Percentiles rank a stretch among this genome's conserved stretches.
Evolutionary conservation across 2,329 filamentous ascomycete species (phyloP).

Genomic region (Cytospora piceicola): DNA sequence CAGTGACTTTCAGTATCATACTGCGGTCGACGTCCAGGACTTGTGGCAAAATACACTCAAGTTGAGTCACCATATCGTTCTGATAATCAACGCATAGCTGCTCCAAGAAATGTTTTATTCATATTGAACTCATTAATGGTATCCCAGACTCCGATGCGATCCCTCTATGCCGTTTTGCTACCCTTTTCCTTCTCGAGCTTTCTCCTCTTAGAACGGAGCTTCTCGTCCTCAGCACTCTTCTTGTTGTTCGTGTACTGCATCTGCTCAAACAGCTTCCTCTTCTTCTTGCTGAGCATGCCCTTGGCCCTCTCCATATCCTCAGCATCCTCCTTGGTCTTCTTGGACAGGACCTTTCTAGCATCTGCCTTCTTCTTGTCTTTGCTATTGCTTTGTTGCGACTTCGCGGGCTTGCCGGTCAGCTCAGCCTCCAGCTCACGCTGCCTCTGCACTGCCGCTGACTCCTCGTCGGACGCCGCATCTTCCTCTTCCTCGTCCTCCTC

Average conservation of each 20-base stretch:
- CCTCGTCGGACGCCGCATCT: conserved; percentile 56
- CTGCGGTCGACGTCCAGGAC: too few relatives aligned
- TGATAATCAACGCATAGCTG: not conserved
- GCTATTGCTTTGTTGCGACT: conserved; percentile 54
- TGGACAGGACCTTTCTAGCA: conserved; percentile 68
- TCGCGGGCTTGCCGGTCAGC: conserved; percentile 69
- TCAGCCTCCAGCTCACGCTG: conserved; percentile 94
- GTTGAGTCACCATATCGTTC: not conserved
- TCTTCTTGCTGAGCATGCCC: conserved; percentile 98
- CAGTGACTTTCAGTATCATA: too few relatives aligned
- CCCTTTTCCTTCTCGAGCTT: conserved; percentile 74
- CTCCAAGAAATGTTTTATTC: conserved; percentile 4
- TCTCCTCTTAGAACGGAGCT: conserved; percentile 85
- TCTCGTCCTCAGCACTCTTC: conserved; percentile 87
- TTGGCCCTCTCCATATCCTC: conserved; percentile 92
- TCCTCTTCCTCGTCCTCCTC: conserved; percentile 47
- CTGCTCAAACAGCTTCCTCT: conserved; percentile 95
- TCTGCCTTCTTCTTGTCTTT: conserved; percentile 70
- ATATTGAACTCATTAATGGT: conserved; percentile 32
- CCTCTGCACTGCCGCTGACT: conserved; percentile 67
- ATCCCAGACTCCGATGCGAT: conserved; percentile 33
- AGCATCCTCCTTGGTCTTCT: conserved; percentile 74
- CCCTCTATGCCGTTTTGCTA: conserved; percentile 42
- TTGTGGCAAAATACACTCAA: too few relatives aligned
- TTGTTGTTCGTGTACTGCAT: conserved; percentile 96